A percentile compares a stretch with the other conserved stretches of the same genome.
Evolutionary conservation across 1,284 basidiomycete species (phyloP).

Genomic region (Ustilago loliicola): DNA sequence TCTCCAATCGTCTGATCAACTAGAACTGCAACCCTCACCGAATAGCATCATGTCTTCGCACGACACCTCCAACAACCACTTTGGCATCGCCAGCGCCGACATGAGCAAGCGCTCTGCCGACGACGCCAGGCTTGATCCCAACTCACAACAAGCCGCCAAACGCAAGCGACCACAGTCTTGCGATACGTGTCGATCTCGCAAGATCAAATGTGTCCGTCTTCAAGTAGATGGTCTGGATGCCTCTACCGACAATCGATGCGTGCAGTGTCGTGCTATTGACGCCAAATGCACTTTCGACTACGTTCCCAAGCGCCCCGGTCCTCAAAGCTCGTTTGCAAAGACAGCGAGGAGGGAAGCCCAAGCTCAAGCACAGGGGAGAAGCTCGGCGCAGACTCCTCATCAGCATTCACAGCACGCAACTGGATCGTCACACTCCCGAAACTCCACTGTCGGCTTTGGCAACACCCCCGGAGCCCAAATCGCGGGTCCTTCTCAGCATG

Average conservation of each 20-base stretch:
- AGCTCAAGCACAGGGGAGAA: slow-evolving; percentile 12
- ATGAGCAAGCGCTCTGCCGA: slow-evolving; percentile 23
- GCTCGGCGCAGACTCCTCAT: not conserved
- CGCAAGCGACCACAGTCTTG: slow-evolving; percentile 58
- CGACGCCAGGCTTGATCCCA: slow-evolving; percentile 23
- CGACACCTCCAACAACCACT: slow-evolving; percentile 7
- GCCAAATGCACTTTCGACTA: slow-evolving; percentile 58
- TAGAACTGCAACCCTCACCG: not conserved
- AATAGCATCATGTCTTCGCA: slow-evolving; percentile 25
- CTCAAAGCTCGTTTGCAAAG: slow-evolving; percentile 53
- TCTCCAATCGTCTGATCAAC: not conserved
- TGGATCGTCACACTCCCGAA: slow-evolving; percentile 22
- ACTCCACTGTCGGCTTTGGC: slow-evolving; percentile 15
- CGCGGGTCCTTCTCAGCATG: slow-evolving; percentile 16
- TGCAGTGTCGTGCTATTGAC: slow-evolving; percentile 55
- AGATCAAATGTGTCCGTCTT: slow-evolving; percentile 57
- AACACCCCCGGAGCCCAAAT: slow-evolving; percentile 11
- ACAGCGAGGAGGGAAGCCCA: slow-evolving; percentile 35
- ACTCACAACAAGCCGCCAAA: slow-evolving; percentile 27
- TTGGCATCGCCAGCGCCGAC: slow-evolving; percentile 8
- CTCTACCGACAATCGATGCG: slow-evolving; percentile 42
- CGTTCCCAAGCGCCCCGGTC: slow-evolving; percentile 53
- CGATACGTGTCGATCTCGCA: slow-evolving; percentile 55
- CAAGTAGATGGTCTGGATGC: slow-evolving; percentile 47
- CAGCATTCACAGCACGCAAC: slow-evolving; percentile 6